A percentile compares a stretch with the other conserved stretches of the same genome.
These are phyloP conservation scores for Beauveria brongniartii DNA, from an alignment of 2,329 filamentous ascomycete genomes.

Conservation along the genomic window DNA sequence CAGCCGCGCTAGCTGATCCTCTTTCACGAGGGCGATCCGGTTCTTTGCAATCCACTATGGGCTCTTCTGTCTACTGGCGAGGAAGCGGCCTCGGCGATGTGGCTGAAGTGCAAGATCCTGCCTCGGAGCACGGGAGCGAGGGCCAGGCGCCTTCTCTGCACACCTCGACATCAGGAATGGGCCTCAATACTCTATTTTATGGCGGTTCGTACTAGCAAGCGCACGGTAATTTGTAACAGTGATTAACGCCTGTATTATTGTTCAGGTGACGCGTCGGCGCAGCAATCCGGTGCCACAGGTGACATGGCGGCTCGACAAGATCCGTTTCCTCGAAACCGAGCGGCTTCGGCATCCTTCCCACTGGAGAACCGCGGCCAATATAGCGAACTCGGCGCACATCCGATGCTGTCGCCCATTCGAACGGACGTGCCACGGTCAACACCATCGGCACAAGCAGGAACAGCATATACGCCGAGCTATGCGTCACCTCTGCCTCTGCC, in stretches of 20 bases:
- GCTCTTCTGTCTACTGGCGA: slow-evolving; percentile 52
- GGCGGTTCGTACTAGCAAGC: slow-evolving; percentile 6
- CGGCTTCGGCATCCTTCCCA: slow-evolving; percentile 1
- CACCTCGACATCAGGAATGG: slow-evolving; percentile 3
- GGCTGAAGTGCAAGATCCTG: neutral
- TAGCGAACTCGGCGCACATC: neutral
- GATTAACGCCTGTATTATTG: slow-evolving; percentile 1
- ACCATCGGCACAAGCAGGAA: neutral
- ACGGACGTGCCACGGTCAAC: neutral
- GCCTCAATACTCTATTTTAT: slow-evolving; percentile 8
- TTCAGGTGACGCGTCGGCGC: slow-evolving; percentile 1
- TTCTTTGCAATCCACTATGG: slow-evolving; percentile 49
- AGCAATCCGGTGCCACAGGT: slow-evolving; percentile 4
- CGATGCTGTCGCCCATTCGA: slow-evolving; percentile 4
- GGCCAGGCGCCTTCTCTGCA: slow-evolving; percentile 1
- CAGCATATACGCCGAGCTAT: slow-evolving; percentile 1
- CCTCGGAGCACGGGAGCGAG: slow-evolving; percentile 4
- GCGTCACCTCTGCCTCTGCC: neutral
- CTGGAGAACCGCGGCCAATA: neutral
- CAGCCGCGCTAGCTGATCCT: slow-evolving; percentile 50
- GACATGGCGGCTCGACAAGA: slow-evolving; percentile 1
- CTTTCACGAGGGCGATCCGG: slow-evolving; percentile 50
- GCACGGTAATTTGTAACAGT: neutral
- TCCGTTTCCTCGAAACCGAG: slow-evolving; percentile 1
- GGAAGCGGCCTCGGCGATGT: slow-evolving; percentile 5